Evolutionary conservation across 2,329 filamentous ascomycete genomes (phyloP), one percentile per base, ranked within the genome.

Genomic region (Fusarium succisae): DNA sequence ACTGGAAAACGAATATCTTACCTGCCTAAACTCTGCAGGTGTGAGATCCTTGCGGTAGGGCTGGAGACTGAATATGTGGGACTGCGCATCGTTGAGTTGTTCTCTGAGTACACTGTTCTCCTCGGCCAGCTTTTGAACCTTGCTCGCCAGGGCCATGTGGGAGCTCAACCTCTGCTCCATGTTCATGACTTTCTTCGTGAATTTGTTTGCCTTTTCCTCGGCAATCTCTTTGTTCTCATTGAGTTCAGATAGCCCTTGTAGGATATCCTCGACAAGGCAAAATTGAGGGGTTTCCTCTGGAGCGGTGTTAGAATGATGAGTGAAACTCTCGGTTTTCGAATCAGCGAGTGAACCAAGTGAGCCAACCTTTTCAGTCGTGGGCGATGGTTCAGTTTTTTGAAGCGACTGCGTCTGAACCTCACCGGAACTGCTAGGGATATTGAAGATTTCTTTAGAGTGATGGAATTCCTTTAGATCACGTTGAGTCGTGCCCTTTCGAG

Each of bases 31-130:
- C 53, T 84, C 82, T 35, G 82, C 77, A 1, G 77, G 76, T 0
- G 82, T 85, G 14, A 84, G 65, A 24, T 83, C 81, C 47, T 81
- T 81, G 22, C 79, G 79, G 62, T 84, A 85, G 12, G 83, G 83
- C 60, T 84, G 82, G 8, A 85, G 79, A 20, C 80, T 83, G 62
- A 85, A 83, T 54, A 84, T 84, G 60, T 84, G 83, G 12, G 81
- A 82, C 50, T 82, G 79, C 3, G 80, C 79, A 41, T 83, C 81
- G 37, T 79, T 78, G 12, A 84, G 75, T 38, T 80, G 79, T 30
- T 80, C 78, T 58, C 77, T 77, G 13, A 84, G 62, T 0, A 64
- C 59, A 10, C 58, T 62, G 43, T 81, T 82, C 70, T 84, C 79
- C 5, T 73, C 63, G 28, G 70, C 66, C 13, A 81, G 66, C 35